Evolutionary conservation across 345 rosid species (phyloP), one percentile per base, ranked within the genome.

Genomic region (Rhodamnia rubescens): DNA sequence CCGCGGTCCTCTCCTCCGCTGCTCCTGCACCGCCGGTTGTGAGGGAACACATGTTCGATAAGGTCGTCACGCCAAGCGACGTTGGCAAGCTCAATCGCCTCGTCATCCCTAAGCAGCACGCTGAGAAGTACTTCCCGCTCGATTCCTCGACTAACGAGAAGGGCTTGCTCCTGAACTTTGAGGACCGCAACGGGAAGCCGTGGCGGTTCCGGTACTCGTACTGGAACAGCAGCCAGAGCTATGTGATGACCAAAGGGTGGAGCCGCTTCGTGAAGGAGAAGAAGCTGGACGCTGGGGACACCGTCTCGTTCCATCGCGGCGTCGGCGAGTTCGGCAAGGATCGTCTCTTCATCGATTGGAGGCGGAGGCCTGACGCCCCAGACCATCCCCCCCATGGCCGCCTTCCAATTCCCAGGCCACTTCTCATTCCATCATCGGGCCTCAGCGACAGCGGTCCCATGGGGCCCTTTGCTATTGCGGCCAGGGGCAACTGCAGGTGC

Each of bases 171-270:
- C 82, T 97, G 87, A 95, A 97, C 90, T 97, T 97, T 57, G 98
- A 97, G 85, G 98, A 96, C 90, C 90, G 89, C 27, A 88, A 88
- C 44, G 98, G 97, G 11, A 95, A 95, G 86, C 86, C 92, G 4
- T 95, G 98, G 99, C 88, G 95, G 84, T 96, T 96, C 90, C 90
- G 98, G 55, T 95, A 97, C 93, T 97, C 98, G 49, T 97, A 95
- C 89, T 95, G 98, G 98, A 95, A 92, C 88, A 94, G 97, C 88
- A 96, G 98, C 90, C 99, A 96, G 90, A 95, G 99, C 93, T 96
- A 95, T 83, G 98, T 95, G 44, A 96, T 96, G 98, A 96, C 98
- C 10, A 96, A 95, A 89, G 99, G 98, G 6, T 95, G 99, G 98
- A 96, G 98, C 90, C 93, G 97, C 50, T 96, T 96, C 86, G 99